These are phyloP conservation scores for Populus deltoides DNA, from an alignment of 345 rosid genomes.

Conservation along the genomic window DNA sequence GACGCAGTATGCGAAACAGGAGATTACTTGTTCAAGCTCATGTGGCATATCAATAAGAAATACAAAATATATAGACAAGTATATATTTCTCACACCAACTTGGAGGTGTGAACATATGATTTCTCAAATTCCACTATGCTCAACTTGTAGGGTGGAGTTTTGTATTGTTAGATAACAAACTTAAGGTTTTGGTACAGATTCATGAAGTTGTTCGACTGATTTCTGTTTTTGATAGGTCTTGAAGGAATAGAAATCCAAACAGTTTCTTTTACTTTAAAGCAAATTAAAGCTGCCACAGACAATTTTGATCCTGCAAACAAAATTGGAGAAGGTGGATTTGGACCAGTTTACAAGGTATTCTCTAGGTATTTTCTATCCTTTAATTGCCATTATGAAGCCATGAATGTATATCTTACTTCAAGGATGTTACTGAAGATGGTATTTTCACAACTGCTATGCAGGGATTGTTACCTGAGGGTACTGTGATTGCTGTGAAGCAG, in stretches of 20 bases:
- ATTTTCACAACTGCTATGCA: background rate
- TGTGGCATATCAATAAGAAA: background rate
- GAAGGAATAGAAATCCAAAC: slow-evolving; percentile 20
- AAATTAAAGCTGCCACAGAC: slow-evolving; percentile 51
- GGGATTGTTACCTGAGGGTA: slow-evolving; percentile 17
- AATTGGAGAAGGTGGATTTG: slow-evolving; percentile 71
- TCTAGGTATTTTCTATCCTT: background rate
- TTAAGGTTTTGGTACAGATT: background rate
- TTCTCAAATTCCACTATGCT: too few relatives aligned
- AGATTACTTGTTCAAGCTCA: background rate
- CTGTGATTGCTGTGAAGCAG: slow-evolving; percentile 18
- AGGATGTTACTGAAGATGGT: background rate
- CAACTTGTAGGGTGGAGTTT: background rate
- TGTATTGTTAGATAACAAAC: background rate
- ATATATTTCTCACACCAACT: too few relatives aligned
- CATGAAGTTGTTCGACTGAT: background rate
- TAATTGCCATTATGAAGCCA: background rate
- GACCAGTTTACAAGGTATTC: slow-evolving; percentile 59
- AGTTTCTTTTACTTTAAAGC: slow-evolving; percentile 41
- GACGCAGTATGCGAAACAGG: background rate
- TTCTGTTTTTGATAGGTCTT: slow-evolving; percentile 17
- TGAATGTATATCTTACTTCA: background rate
- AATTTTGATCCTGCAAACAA: slow-evolving; percentile 50
- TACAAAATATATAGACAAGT: background rate
- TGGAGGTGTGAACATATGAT: too few relatives aligned